Conservation (phyloP, 2,329 filamentous ascomycete species). For the Emmonsiellopsis sp. region DNA sequence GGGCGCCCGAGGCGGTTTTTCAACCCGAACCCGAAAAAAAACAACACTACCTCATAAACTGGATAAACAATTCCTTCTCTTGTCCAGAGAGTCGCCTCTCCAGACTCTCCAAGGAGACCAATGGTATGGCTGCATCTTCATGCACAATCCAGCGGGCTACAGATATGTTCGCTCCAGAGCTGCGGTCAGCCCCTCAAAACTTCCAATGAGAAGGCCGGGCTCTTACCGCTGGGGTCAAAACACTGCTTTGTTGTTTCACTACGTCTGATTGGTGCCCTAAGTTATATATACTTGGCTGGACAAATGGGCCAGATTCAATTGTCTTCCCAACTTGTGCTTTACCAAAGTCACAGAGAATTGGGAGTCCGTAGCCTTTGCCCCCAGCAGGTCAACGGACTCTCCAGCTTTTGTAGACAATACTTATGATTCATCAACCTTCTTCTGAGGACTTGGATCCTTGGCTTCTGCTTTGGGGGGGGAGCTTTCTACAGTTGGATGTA, state of each 20-base stretch:
- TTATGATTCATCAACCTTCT: background rate
- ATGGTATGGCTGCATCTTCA: slow-evolving; percentile 14
- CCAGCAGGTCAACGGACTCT: background rate
- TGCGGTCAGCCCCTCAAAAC: background rate
- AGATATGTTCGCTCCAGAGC: slow-evolving; percentile 5
- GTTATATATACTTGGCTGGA: slow-evolving; percentile 28
- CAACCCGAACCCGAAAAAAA: too few species aligned
- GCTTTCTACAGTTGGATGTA: background rate
- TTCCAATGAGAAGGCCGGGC: background rate
- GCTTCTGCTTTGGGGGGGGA: background rate
- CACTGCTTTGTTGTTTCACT: slow-evolving; percentile 21
- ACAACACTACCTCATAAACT: slow-evolving; percentile 25
- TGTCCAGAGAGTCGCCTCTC: slow-evolving; percentile 16
- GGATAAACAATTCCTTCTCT: slow-evolving; percentile 25
- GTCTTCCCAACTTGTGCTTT: slow-evolving; percentile 23
- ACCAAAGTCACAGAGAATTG: slow-evolving; percentile 28
- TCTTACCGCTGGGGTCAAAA: slow-evolving; percentile 17
- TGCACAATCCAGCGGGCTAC: slow-evolving; percentile 17
- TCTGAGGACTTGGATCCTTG: slow-evolving; percentile 3
- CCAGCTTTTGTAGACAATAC: slow-evolving; percentile 2
- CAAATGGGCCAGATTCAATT: slow-evolving; percentile 28
- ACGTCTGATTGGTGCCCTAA: slow-evolving; percentile 17
- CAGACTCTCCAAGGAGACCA: slow-evolving; percentile 12
- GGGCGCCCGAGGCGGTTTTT: too few species aligned
- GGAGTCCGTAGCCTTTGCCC: slow-evolving; percentile 15